Base-by-base conservation (phyloP, 2,329 filamentous ascomycete species). In the Hypoxylon sp. region DNA sequence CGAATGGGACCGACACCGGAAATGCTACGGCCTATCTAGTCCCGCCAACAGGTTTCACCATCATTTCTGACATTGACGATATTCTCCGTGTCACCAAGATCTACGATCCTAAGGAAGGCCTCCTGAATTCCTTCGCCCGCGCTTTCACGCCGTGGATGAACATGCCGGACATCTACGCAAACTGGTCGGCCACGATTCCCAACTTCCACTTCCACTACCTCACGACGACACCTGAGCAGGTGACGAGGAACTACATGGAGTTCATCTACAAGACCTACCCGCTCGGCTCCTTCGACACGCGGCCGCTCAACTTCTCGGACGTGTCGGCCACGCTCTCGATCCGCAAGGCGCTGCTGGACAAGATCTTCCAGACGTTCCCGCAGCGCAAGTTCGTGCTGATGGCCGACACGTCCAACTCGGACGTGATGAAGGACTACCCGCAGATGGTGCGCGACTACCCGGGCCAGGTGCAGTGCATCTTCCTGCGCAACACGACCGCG, bases 81-180 rank as follows among this genome's bases (percentile, higher is more conserved):
- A 91, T 92, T 55, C 81, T 92, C 0, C 86, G 90, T n/a, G 77
- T 92, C 1, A 93, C 90, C 53, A 90, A 91, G 74, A 93, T 93
- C 70, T 93, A 91, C 72, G 74, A 89, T 43, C 90, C 90, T 0
- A 84, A 86, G 63, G 83, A 92, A 69, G 90, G 90, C 4, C 78
- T 93, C 0, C 78, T 92, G 9, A 93, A 93, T 75, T 87, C 88
- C 0, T 92, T 93, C 68, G 89, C 89, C 0, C 82, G 84, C 3
- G 79, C 87, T 0, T 93, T 90, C 70, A 82, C 79, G 0, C 80
- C 84, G 0, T 93, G 90, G 90, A 79, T 88, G 79, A 88, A 92
- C 74, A 93, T 93, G 90, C 89, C 89, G 0, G 80, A 86, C 2
- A 87, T 92, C 64, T 93, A 91, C 71, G 84, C 86, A 63, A 90